Conservation (phyloP, 2,329 filamentous ascomycete species). For the Penicillium aurantiogriseum region DNA sequence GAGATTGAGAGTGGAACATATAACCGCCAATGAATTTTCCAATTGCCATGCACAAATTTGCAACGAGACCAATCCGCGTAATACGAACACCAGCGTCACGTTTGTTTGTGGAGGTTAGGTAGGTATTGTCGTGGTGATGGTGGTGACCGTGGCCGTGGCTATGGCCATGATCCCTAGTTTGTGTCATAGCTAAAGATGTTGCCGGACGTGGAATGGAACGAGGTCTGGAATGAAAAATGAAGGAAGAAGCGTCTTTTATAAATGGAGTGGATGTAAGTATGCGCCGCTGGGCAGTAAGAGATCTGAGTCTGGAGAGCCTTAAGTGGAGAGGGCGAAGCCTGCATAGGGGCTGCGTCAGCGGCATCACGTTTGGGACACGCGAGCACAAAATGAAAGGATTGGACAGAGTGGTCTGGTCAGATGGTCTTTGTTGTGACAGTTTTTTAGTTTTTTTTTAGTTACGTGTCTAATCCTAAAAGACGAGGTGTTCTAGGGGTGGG, state of each 20-base stretch:
- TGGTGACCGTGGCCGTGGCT: slow-evolving; percentile 60
- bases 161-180: slow-evolving; percentile 51
- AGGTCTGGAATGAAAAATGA: slow-evolving; percentile 13
- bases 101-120: slow-evolving; percentile 77
- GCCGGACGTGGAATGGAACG: slow-evolving; percentile 8
- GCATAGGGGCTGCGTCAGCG: slow-evolving; percentile 42
- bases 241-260: slow-evolving; percentile 11
- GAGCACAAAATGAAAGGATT: slow-evolving; percentile 17
- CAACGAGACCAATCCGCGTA: slow-evolving; percentile 81
- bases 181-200: slow-evolving; percentile 29
- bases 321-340: slow-evolving; percentile 35
- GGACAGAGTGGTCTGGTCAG: slow-evolving; percentile 27
- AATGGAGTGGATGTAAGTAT: slow-evolving; percentile 21
- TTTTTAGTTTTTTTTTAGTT: neutral
- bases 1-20: slow-evolving; percentile 89
- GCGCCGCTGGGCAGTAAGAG: slow-evolving; percentile 17
- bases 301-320: slow-evolving; percentile 14
- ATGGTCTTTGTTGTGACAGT: neutral
- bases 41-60: slow-evolving; percentile 91
- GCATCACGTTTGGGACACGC: slow-evolving; percentile 28
- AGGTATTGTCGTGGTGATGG: slow-evolving; percentile 82
- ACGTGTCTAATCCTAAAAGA: neutral
- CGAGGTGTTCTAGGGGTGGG: neutral
- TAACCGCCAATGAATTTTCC: slow-evolving; percentile 91
- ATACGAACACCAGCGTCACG: slow-evolving; percentile 92